Conservation (phyloP, 1,139 yeast species). For the Kodamaea plutei region DNA sequence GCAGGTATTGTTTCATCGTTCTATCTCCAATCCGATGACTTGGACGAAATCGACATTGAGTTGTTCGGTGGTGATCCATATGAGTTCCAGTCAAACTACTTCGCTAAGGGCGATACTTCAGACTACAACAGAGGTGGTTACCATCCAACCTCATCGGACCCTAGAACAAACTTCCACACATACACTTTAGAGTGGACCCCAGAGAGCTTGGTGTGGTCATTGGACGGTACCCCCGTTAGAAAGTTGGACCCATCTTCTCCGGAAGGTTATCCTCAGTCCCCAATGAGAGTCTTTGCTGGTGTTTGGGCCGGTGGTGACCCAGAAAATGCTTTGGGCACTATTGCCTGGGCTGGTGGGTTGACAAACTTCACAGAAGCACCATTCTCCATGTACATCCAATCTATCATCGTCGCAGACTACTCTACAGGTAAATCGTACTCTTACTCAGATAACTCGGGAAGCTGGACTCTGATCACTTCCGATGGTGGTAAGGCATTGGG, state of each 20-base stretch:
- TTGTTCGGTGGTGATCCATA: conserved; percentile 74
- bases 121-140: conserved; percentile 79
- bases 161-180: conserved; percentile 55
- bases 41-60: conserved; percentile 84
- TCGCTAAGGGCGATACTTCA: conserved; percentile 72
- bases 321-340: conserved; percentile 60
- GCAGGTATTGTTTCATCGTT: conserved; percentile 75
- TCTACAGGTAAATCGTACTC: conserved; percentile 70
- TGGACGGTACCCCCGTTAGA: conserved; percentile 62
- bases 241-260: conserved; percentile 47
- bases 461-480: conserved; percentile 65
- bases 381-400: conserved; percentile 61
- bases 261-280: conserved; percentile 73
- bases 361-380: conserved; percentile 66
- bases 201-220: conserved; percentile 53
- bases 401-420: conserved; percentile 66
- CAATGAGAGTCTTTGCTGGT: conserved; percentile 69
- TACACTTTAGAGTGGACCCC: conserved; percentile 82
- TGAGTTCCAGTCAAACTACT: conserved; percentile 76
- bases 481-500: conserved; percentile 63
- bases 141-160: conserved; percentile 50
- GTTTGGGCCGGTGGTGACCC: conserved; percentile 84
- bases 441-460: conserved; percentile 62
- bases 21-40: conserved; percentile 77
- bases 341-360: conserved; percentile 83